phyloP scores from a whole-genome alignment of 352 stramenopile genomes.

The Aphanomyces astaci region DNA sequence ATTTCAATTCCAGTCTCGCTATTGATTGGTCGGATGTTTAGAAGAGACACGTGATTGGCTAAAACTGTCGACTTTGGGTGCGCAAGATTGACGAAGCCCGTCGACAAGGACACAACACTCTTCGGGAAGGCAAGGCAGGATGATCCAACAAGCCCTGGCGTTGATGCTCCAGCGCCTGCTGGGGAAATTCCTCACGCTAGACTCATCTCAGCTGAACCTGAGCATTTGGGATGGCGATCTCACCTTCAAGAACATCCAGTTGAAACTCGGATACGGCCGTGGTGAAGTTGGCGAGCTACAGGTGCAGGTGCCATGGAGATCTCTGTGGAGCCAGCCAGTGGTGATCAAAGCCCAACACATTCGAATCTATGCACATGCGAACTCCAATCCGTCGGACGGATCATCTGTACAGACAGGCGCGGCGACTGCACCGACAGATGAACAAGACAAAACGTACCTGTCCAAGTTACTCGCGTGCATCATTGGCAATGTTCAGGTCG shows the following conservation, averaged over 20 bases:
- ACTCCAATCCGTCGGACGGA: not conserved
- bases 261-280: conserved; percentile 70
- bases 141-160: conserved; percentile 77
- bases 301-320: conserved; percentile 79
- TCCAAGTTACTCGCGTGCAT: conserved; percentile 76
- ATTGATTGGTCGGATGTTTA: conserved; percentile 5
- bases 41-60: conserved; percentile 13
- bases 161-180: conserved; percentile 80
- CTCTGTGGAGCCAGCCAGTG: conserved; percentile 75
- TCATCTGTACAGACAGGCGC: not conserved
- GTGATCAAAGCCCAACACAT: conserved; percentile 68
- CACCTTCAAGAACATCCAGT: conserved; percentile 72
- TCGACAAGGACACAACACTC: too few relatives aligned
- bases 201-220: conserved; percentile 74
- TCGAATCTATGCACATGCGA: conserved; percentile 34
- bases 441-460: conserved; percentile 51
- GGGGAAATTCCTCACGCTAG: conserved; percentile 83
- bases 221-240: conserved; percentile 81
- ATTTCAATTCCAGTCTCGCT: too few relatives aligned
- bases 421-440: not conserved
- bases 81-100: not conserved
- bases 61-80: conserved; percentile 1
- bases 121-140: conserved; percentile 23
- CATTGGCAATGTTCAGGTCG: conserved; percentile 81
- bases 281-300: conserved; percentile 66